Percentiles rank a stretch among this genome's conserved stretches.
Evolutionary conservation across 192 early-diverging fungal genomes (phyloP).

Genomic region (Dissophora ornata): DNA sequence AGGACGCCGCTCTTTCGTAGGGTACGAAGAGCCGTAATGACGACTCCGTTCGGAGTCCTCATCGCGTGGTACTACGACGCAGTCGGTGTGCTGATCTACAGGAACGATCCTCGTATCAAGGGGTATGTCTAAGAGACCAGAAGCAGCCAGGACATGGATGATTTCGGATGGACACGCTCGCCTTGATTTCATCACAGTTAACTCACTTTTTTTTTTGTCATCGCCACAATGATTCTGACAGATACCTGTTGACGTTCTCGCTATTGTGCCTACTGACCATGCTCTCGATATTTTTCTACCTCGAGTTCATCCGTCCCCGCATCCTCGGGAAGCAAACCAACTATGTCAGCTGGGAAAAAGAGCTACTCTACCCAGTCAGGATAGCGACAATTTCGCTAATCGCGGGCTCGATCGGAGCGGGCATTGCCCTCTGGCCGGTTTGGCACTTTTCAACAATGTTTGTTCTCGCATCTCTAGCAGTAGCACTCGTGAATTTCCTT

Average conservation of each 20-base stretch:
- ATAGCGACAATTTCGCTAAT: conserved; percentile 28
- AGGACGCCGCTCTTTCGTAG: conserved; percentile 25
- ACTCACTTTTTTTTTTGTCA: background rate
- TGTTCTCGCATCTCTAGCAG: conserved; percentile 23
- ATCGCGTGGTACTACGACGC: conserved; percentile 48
- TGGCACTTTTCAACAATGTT: conserved; percentile 43
- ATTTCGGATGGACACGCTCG: no score
- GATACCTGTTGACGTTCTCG: conserved; percentile 38
- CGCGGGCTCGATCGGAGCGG: conserved; percentile 19
- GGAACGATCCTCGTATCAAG: conserved; percentile 45
- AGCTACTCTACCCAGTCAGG: conserved; percentile 33
- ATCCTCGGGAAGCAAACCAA: conserved; percentile 28
- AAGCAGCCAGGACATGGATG: no score
- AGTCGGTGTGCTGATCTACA: conserved; percentile 26
- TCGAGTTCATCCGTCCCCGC: conserved; percentile 41
- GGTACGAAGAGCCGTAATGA: conserved; percentile 23
- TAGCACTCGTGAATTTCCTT: conserved; percentile 33
- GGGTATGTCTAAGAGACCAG: no score
- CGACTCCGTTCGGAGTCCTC: conserved; percentile 15
- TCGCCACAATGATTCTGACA: no score
- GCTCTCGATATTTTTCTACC: conserved; percentile 50
- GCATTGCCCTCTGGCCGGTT: conserved; percentile 42
- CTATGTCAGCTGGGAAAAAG: conserved; percentile 50
- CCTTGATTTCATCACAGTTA: no score
- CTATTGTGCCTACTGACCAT: conserved; percentile 33